Conservation (phyloP, 768 basidiomycete genomes). For the Sporobolomyces roseus region DNA sequence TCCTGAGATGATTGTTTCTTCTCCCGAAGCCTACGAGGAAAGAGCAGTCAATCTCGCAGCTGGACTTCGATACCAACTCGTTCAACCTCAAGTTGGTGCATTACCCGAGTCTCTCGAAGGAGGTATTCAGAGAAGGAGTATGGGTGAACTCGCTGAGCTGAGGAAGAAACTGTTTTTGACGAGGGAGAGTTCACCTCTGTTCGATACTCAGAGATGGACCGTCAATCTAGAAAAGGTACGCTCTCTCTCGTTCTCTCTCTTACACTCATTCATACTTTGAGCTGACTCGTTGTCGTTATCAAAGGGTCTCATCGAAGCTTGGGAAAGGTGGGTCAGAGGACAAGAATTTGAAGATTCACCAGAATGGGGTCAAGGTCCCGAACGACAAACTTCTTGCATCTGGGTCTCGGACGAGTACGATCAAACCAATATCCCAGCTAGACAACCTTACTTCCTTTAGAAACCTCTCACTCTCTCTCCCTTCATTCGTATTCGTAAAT, state of each 20-base stretch:
- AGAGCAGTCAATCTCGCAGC: constrained; percentile 53
- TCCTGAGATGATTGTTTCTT: constrained; percentile 54
- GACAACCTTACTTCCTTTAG: constrained; percentile 15
- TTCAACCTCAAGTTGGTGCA: background rate
- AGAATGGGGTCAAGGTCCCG: background rate
- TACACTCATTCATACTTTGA: too few species aligned
- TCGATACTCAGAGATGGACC: constrained; percentile 56
- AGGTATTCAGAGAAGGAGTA: constrained; percentile 39
- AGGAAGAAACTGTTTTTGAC: constrained; percentile 53
- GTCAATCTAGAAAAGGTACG: constrained; percentile 53
- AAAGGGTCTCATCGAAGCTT: constrained; percentile 51
- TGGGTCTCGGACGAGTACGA: constrained; percentile 27
- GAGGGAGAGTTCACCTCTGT: constrained; percentile 54
- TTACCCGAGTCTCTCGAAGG: constrained; percentile 27
- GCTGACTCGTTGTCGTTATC: background rate
- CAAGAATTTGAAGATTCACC: constrained; percentile 40
- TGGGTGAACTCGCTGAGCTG: constrained; percentile 52
- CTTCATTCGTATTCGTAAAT: background rate
- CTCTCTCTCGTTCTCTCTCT: too few species aligned
- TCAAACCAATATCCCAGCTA: background rate
- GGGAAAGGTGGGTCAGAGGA: constrained; percentile 54
- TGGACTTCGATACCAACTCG: constrained; percentile 43
- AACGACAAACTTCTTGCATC: constrained; percentile 5
- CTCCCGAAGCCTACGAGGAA: constrained; percentile 54
- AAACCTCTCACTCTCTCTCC: background rate